A percentile compares a stretch with the other conserved stretches of the same genome.
Conservation (phyloP, 306 rosid species). For the Geum urbanum region DNA sequence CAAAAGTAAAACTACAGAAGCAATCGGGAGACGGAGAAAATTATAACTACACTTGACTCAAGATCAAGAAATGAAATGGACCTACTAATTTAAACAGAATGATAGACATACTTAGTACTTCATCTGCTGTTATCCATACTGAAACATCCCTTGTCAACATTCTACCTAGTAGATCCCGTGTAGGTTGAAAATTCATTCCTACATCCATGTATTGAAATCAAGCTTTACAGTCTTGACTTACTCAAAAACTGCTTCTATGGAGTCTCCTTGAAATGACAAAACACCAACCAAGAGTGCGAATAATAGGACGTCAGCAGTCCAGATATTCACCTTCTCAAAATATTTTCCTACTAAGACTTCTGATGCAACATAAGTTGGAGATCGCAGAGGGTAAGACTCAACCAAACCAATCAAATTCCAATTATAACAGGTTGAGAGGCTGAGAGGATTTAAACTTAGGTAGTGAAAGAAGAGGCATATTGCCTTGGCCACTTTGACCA, state of each 20-base stretch:
- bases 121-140: no score
- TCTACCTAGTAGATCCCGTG: slow-evolving; percentile 81
- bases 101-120: no score
- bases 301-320: slow-evolving; percentile 95
- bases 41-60: no score
- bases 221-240: slow-evolving; percentile 67
- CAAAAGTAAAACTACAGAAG: no score
- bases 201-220: slow-evolving; percentile 66
- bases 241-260: slow-evolving; percentile 87
- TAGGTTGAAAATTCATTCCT: slow-evolving; percentile 81
- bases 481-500: no score
- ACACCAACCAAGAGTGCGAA: slow-evolving; percentile 71
- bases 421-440: no score
- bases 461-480: no score
- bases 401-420: slow-evolving; percentile 72
- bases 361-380: slow-evolving; percentile 98
- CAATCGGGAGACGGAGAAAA: no score
- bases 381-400: slow-evolving; percentile 31
- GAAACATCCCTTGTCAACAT: slow-evolving; percentile 29
- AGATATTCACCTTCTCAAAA: slow-evolving; percentile 81
- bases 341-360: slow-evolving; percentile 78
- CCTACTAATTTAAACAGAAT: no score
- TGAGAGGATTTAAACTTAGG: no score
- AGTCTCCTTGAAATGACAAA: slow-evolving; percentile 83
- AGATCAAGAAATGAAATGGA: no score